Percentiles rank a stretch among this genome's conserved stretches.
Evolutionary conservation across 1,139 yeast genomes (phyloP).

Genomic region (Candida smagusa): DNA sequence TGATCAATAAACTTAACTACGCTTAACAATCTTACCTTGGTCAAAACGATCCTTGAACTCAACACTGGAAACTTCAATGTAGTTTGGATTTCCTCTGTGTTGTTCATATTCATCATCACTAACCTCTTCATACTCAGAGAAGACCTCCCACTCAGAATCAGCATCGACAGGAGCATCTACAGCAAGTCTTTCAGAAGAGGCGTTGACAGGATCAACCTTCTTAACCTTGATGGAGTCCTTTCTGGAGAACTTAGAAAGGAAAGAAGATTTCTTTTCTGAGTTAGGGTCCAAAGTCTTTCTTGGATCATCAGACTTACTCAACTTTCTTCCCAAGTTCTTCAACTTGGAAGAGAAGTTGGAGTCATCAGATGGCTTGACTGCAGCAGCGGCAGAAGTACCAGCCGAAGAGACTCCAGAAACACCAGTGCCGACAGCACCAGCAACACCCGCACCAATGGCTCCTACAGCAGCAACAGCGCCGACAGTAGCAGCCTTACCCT

Average conservation of each 20-base stretch:
- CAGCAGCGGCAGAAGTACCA: slow-evolving; percentile 4
- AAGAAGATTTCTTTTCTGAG: slow-evolving; percentile 5
- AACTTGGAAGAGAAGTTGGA: slow-evolving; percentile 17
- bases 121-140: slow-evolving; percentile 51
- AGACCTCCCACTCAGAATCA: slow-evolving; percentile 24
- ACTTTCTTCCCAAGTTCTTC: slow-evolving; percentile 22
- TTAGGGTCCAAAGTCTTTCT: slow-evolving; percentile 7
- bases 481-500: not conserved
- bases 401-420: slow-evolving; percentile 2
- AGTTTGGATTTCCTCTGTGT: slow-evolving; percentile 46
- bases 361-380: slow-evolving; percentile 7
- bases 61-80: slow-evolving; percentile 42
- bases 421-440: slow-evolving; percentile 8
- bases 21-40: slow-evolving; percentile 1
- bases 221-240: slow-evolving; percentile 3
- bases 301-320: slow-evolving; percentile 9
- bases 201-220: not conserved
- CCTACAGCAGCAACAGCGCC: slow-evolving; percentile 7
- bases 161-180: slow-evolving; percentile 2
- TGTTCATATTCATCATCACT: slow-evolving; percentile 45
- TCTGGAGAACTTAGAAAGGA: slow-evolving; percentile 5
- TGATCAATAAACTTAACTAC: too few species aligned
- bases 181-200: not conserved
- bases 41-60: slow-evolving; percentile 22
- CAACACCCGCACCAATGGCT: slow-evolving; percentile 10